Evolutionary conservation across 2,329 filamentous ascomycete genomes (phyloP), one percentile per base, ranked within the genome.

Genomic region (Leptographium flavum): DNA sequence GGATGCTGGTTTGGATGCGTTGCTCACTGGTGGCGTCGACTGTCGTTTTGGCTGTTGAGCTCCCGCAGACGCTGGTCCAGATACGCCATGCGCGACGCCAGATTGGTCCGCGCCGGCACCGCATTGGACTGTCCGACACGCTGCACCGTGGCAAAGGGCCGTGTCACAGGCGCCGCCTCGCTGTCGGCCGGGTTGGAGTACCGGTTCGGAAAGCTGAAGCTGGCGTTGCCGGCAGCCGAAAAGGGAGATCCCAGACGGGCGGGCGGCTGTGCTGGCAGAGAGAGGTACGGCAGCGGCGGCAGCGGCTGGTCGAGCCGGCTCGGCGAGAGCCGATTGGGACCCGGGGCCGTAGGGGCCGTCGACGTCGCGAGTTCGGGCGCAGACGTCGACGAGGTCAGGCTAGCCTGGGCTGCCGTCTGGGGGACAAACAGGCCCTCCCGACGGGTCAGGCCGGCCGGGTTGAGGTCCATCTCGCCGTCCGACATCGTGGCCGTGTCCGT

Each of bases 151-250:
- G 74, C 70, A 56, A 75, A 79, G 2, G 72, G 72, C 25, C 69
- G 66, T 5, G 67, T 64, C 46, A 69, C 58, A 43, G 64, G 58
- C 19, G 64, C 62, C 42, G 67, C 53, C 40, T 70, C 67, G 30
- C 74, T 61, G 35, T 61, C 63, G 13, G 62, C 59, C 3, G 67
- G 64, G 51, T 70, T 68, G 28, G 66, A 69, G 27, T 71, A 57
- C 35, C 76, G 68, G 47, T 72, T 74, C n/a, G 77, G 76, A 50
- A 79, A 76, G 39, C 76, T 79, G 54, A 75, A 68, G 57, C 71
- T 76, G 13, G 42, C 42, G 17, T 30, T 21, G 31, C 42, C 25
- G n/a, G 11, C 31, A 5, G n/a, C 23, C 23, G 38, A 30, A 50
- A 81, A 80, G 0, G 76, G 76, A 5, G 76, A 81, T 27, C 76